Base-by-base conservation (phyloP, 805 yeast genomes). In the Nematodospora valgi region DNA sequence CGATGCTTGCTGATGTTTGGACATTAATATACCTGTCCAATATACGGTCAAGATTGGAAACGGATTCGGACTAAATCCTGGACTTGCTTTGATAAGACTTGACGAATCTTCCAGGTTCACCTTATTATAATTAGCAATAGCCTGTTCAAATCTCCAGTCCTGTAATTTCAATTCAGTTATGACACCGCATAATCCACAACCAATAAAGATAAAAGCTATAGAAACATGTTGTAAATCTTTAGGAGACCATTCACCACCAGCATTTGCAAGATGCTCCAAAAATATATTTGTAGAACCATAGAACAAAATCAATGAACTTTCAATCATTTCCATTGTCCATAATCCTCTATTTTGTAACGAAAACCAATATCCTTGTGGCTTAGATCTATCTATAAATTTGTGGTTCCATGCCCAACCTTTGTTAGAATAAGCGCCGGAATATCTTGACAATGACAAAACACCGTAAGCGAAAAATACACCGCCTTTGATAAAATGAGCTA, bases 21-120 rank as follows among this genome's bases (percentile, higher is more conserved):
- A 88, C 98, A 93, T 93, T 43, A 93, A 70, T 10, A 82, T 72
- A 19, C 98, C 98, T 1, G 98, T 93, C 95, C 96, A 93, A 63
- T 86, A 93, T 22, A 93, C 85, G 2, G 94, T 87, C 45, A 93
- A 76, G 1, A 86, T 80, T 3, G 98, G 97, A 75, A 93, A 87
- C 22, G 97, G 97, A 56, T 93, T 93, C 45, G 95, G 89, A 1
- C 95, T 82, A 57, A 68, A 85, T 0, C 94, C 94, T 2, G 89
- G 89, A 1, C 82, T 59, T 9, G 66, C 65, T 39, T 60, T 63
- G 12, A 37, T 30, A 5, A 40, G n/a, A 11, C 6, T n/a, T 26
- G 12, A 13, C 11, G 26, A 23, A 28, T 13, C 13, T 19, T 23
- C 22, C 3, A 11, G 13, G 6, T 35, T 24, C n/a, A 29, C 13